Conservation (phyloP, 352 stramenopile genomes). For the Globisporangium viniferum region DNA sequence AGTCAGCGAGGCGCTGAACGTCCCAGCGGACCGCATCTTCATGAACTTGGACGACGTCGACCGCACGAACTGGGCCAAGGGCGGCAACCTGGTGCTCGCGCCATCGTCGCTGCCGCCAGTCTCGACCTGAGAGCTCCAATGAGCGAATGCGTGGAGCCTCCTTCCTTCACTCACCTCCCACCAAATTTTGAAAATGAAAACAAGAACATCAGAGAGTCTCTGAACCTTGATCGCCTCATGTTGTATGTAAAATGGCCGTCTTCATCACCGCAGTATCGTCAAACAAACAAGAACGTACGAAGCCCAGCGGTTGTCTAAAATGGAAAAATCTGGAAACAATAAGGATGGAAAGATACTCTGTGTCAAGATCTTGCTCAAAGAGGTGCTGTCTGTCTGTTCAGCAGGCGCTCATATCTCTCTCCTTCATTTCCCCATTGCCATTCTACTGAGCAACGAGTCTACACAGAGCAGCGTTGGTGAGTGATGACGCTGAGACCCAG, state of each 20-base stretch:
- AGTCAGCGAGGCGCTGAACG: slow-evolving; percentile 37
- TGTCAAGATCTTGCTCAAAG: no score
- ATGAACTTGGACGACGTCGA: slow-evolving; percentile 53
- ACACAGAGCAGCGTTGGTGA: not conserved
- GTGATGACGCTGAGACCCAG: not conserved
- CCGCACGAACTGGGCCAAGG: slow-evolving; percentile 45
- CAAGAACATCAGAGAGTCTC: no score
- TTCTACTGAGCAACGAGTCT: not conserved
- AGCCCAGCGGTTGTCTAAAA: not conserved
- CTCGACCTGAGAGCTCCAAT: not conserved
- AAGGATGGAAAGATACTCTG: not conserved
- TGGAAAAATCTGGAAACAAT: not conserved
- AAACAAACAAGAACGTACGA: not conserved
- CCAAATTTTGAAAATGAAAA: not conserved
- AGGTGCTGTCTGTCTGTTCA: not conserved
- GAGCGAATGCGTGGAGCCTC: no score
- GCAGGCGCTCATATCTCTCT: not conserved
- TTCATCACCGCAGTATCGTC: no score
- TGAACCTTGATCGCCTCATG: no score
- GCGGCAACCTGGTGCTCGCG: slow-evolving; percentile 24
- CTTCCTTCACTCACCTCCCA: not conserved
- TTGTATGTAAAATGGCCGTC: no score
- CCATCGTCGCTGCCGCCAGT: slow-evolving; percentile 9
- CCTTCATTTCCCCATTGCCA: not conserved
- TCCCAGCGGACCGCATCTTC: slow-evolving; percentile 44